Evolutionary conservation across 2,329 filamentous ascomycete species (phyloP).

Genomic region (Aspergillus puulaauensis): DNA sequence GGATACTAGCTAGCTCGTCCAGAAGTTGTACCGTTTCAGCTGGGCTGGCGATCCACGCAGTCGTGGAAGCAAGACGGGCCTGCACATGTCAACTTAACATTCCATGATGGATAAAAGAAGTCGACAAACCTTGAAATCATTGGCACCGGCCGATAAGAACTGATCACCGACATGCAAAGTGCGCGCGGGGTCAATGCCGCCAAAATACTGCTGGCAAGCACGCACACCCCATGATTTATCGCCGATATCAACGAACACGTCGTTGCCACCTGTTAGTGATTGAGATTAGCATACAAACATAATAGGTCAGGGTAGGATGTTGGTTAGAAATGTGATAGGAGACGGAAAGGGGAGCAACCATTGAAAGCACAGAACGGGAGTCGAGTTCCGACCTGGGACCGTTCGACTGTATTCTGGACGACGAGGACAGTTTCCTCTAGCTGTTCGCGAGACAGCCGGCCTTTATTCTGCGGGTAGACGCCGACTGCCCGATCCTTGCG

Average conservation of each 20-base stretch:
- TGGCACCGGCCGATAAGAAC: constrained; percentile 90
- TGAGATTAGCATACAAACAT: not conserved
- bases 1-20: constrained; percentile 68
- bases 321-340: not conserved
- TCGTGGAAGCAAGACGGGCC: constrained; percentile 85
- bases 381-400: constrained; percentile 65
- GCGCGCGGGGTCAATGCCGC: constrained; percentile 69
- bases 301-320: too few species aligned
- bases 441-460: constrained; percentile 78
- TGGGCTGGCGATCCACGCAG: constrained; percentile 94
- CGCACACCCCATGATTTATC: constrained; percentile 96
- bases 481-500: constrained; percentile 87
- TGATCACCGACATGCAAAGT: constrained; percentile 95
- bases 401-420: constrained; percentile 87
- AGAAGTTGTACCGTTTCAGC: constrained; percentile 84
- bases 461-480: constrained; percentile 64
- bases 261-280: constrained; percentile 66
- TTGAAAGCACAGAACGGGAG: constrained; percentile 98
- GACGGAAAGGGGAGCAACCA: constrained; percentile 44
- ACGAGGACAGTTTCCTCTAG: constrained; percentile 95
- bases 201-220: constrained; percentile 89
- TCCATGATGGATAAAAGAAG: not conserved
- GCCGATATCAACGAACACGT: constrained; percentile 97
- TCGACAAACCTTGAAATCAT: constrained; percentile 79
- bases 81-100: constrained; percentile 19